These are phyloP conservation scores for Flaveria brownii DNA, from an alignment of 129 eudicot species.

Conservation along the genomic window DNA sequence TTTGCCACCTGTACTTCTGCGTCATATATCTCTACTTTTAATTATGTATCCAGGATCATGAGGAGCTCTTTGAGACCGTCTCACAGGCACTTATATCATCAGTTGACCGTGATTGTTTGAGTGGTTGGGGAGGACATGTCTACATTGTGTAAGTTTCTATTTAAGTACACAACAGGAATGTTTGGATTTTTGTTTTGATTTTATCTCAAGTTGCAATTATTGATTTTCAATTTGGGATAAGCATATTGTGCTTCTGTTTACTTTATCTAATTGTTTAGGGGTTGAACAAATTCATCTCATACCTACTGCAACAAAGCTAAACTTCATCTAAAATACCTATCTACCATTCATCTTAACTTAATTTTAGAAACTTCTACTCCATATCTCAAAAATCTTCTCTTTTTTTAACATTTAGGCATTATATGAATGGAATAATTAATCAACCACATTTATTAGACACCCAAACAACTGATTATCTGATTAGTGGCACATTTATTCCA, in stretches of 20 bases:
- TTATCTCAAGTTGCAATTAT: neutral
- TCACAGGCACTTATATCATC: slow-evolving; percentile 92
- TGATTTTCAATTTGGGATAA: neutral
- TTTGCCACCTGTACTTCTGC: neutral
- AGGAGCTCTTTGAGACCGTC: slow-evolving; percentile 92
- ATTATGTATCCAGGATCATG: slow-evolving; percentile 59
- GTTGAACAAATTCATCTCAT: neutral
- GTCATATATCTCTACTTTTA: slow-evolving; percentile 11
- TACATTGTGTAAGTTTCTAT: slow-evolving; percentile 73
- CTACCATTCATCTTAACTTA: neutral
- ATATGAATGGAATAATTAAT: neutral
- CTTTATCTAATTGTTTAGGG: neutral
- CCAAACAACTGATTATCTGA: too few species aligned
- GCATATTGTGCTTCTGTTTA: neutral
- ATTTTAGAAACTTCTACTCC: neutral
- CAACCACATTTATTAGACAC: too few species aligned
- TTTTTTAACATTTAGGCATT: neutral
- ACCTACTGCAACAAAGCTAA: neutral
- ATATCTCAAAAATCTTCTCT: too few species aligned
- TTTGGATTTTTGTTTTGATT: neutral
- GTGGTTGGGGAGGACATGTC: slow-evolving; percentile 99
- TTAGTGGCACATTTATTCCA: too few species aligned
- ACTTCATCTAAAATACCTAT: neutral
- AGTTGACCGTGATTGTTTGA: slow-evolving; percentile 90
- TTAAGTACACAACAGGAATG: neutral